phyloP scores from a whole-genome alignment of 2,329 filamentous ascomycete genomes.

The Ustilaginoidea virens region DNA sequence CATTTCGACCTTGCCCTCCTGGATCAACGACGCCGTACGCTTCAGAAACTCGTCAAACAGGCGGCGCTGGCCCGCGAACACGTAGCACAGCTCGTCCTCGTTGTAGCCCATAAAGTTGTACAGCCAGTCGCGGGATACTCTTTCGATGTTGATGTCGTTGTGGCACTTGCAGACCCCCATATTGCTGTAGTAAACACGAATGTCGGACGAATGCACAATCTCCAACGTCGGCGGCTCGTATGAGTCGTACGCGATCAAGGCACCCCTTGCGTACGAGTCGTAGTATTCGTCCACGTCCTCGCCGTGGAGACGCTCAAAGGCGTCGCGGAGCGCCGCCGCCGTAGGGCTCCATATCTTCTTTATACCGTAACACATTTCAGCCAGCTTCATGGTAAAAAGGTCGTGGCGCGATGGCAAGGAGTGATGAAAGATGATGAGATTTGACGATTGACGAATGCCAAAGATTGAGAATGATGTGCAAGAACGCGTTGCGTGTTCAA shows the following conservation, averaged over 20 bases:
- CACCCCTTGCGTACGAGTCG: neutral
- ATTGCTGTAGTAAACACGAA: conserved; percentile 1
- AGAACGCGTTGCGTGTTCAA: too few relatives aligned
- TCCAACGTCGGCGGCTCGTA: conserved; percentile 1
- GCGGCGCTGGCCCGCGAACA: conserved; percentile 6
- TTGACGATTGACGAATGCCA: too few relatives aligned
- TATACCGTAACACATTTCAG: neutral
- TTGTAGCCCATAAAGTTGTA: conserved; percentile 6
- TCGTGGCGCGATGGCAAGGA: neutral
- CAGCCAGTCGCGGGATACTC: neutral
- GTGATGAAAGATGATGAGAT: neutral
- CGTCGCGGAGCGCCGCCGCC: neutral
- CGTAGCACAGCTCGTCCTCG: conserved; percentile 1
- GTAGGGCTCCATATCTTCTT: neutral
- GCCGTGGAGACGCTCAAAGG: neutral
- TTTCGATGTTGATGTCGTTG: neutral
- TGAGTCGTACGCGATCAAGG: neutral
- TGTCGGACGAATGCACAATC: conserved; percentile 2
- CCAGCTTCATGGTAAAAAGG: neutral
- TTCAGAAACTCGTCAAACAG: conserved; percentile 4
- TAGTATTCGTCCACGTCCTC: conserved; percentile 1
- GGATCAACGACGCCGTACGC: neutral
- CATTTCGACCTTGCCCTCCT: neutral
- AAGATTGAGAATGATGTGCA: too few relatives aligned
- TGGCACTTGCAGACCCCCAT: conserved; percentile 1